Base-by-base conservation (phyloP, 176 grass and related monocot genomes). In the Echinochloa phyllopogon region DNA sequence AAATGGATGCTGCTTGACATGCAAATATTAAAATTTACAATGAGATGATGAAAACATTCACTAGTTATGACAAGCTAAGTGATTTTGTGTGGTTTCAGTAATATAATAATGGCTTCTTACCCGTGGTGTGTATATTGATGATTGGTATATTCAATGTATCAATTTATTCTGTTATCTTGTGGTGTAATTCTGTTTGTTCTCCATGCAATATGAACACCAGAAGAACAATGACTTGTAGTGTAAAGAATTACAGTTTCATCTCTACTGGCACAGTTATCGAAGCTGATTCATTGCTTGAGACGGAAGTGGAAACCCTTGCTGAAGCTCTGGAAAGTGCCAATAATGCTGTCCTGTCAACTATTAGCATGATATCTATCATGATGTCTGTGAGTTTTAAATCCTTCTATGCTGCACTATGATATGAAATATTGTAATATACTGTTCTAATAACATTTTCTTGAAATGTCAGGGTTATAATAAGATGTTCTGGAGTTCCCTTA, bases 301-400 rank as follows among this genome's bases (percentile, higher is more conserved):
- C 87, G 39, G 93, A 95, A 94, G 91, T 84, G 61, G 91, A 94
- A 87, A 98, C 91, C 15, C 93, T 98, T 78, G 91, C 96, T 29
- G 96, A 98, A 90, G 96, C 96, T 82, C 74, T 98, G 74, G 96
- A 98, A 92, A 94, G 83, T 87, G 93, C 89, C 84, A 98, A 98
- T 71, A 98, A 92, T 92, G 93, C 91, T 81, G 93, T 94, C 56
- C 84, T 94, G 52, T 87, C 94, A 40, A 86, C 91, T 86, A 88
- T 98, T 81, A 90, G 87, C 69, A 87, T 92, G 91, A 95, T 95
- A 81, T 94, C 91, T 80, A 77, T 91, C 74, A 90, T 98, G 91
- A 92, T 90, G 74, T 94, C 93, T 80, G 96, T 95, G 91, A 92
- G 87, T 88, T 51, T 72, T 80, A 71, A 78, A 63, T 49, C 29